Conservation (phyloP, 305 asterid species). For the Caryopteris hybrid region DNA sequence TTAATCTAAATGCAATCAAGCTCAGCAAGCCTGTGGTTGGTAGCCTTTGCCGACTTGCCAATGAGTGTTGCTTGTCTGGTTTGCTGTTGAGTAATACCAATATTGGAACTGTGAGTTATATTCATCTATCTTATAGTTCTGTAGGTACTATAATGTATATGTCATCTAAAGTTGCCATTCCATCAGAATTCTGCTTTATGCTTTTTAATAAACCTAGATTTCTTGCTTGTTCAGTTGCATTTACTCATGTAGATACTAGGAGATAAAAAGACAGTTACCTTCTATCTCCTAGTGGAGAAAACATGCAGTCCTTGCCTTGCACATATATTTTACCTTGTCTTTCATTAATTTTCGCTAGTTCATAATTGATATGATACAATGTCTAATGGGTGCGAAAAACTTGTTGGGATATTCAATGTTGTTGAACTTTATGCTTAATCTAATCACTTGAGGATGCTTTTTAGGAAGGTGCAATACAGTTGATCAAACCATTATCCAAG, state of each 20-base stretch:
- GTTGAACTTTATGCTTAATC: conserved; percentile 11
- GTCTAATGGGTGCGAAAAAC: background rate
- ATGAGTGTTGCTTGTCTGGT: conserved; percentile 63
- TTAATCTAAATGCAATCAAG: conserved; percentile 72
- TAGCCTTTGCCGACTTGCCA: conserved; percentile 70
- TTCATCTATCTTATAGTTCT: background rate
- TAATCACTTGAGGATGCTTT: conserved; percentile 27
- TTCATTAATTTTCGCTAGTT: conserved; percentile 16
- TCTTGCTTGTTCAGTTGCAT: too few relatives aligned
- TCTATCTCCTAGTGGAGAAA: background rate
- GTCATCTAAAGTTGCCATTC: background rate
- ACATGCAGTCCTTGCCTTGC: conserved; percentile 1
- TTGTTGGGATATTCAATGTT: background rate
- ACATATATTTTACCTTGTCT: background rate
- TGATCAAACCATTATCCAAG: conserved; percentile 65
- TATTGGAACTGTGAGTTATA: conserved; percentile 69
- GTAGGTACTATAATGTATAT: background rate
- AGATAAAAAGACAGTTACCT: background rate
- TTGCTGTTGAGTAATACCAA: conserved; percentile 74
- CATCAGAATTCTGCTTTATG: background rate
- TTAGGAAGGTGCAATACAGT: conserved; percentile 73
- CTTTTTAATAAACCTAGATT: background rate
- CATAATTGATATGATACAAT: background rate
- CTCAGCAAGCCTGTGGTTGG: conserved; percentile 72
- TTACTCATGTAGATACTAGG: background rate